Evolutionary conservation across 495 filamentous ascomycete genomes (phyloP).

Genomic region (Penicillium diatomitis): DNA sequence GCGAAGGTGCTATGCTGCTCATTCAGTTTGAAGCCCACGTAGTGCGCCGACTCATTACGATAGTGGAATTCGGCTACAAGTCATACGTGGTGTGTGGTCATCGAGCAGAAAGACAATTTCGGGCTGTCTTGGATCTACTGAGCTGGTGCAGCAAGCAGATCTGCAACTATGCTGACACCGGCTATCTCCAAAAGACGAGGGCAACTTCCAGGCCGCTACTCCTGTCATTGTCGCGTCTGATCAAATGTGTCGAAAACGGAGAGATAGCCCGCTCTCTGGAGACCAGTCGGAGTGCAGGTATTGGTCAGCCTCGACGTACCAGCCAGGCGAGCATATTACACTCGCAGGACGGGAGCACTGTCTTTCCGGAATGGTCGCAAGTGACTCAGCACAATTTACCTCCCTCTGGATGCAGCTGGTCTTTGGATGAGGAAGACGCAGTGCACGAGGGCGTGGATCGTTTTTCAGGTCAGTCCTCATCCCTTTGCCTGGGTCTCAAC

Average conservation of each 20-base stretch:
- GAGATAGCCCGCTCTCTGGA: neutral
- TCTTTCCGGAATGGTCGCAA: neutral
- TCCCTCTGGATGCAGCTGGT: neutral
- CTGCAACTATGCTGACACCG: neutral
- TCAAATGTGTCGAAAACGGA: neutral
- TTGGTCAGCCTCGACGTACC: neutral
- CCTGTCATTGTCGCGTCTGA: neutral
- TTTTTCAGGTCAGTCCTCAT: neutral
- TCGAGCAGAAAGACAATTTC: neutral
- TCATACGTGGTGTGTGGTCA: neutral
- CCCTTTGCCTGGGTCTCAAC: neutral
- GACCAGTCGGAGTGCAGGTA: neutral
- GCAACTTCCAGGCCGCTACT: neutral
- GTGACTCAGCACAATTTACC: neutral
- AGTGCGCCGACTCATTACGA: neutral
- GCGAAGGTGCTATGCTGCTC: neutral
- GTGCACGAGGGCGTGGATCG: neutral
- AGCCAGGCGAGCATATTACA: neutral
- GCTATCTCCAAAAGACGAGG: neutral
- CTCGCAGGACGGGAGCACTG: neutral
- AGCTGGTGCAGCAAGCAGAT: neutral
- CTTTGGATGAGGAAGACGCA: neutral
- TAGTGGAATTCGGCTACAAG: constrained; percentile 2
- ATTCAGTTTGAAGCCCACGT: constrained; percentile 11
- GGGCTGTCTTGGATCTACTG: constrained; percentile 1